phyloP scores from a whole-genome alignment of 164 flowering plant genomes.

The Macadamia tetraphylla region DNA sequence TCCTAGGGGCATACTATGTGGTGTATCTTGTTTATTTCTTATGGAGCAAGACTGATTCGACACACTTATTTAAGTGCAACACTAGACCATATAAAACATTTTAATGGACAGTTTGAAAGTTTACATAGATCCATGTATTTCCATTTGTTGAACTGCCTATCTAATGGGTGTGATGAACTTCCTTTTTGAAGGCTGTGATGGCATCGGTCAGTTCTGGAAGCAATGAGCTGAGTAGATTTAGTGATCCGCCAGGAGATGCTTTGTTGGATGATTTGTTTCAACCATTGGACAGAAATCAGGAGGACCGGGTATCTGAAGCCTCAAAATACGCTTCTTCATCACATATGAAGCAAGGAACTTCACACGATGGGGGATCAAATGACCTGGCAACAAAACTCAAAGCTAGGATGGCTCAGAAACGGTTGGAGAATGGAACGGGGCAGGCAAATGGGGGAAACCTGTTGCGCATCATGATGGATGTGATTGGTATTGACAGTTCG shows the following conservation, averaged over 20 bases:
- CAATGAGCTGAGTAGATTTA: conserved; percentile 80
- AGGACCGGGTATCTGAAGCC: conserved; percentile 55
- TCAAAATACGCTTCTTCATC: conserved; percentile 74
- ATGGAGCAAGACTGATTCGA: too few relatives aligned
- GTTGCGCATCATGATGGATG: conserved; percentile 81
- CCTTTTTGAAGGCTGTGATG: conserved; percentile 47
- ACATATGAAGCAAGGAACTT: conserved; percentile 31
- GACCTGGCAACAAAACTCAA: conserved; percentile 81
- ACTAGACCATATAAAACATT: too few relatives aligned
- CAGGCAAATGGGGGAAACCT: conserved; percentile 74
- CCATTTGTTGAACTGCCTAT: neutral
- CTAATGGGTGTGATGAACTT: conserved; percentile 12
- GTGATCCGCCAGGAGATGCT: conserved; percentile 96
- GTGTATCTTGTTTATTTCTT: too few relatives aligned
- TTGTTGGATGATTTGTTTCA: conserved; percentile 93
- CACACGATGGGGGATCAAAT: conserved; percentile 52
- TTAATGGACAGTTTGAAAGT: neutral
- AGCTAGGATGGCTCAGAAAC: conserved; percentile 85
- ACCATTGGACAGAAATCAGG: conserved; percentile 51
- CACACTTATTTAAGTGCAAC: too few relatives aligned
- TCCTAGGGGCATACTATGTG: too few relatives aligned
- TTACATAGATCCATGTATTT: neutral
- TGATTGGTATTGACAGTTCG: conserved; percentile 76
- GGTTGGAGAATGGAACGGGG: conserved; percentile 69
- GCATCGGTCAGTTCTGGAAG: conserved; percentile 34